Base-by-base conservation (phyloP, 2,329 filamentous ascomycete genomes). In the Colletotrichum somersetense region DNA sequence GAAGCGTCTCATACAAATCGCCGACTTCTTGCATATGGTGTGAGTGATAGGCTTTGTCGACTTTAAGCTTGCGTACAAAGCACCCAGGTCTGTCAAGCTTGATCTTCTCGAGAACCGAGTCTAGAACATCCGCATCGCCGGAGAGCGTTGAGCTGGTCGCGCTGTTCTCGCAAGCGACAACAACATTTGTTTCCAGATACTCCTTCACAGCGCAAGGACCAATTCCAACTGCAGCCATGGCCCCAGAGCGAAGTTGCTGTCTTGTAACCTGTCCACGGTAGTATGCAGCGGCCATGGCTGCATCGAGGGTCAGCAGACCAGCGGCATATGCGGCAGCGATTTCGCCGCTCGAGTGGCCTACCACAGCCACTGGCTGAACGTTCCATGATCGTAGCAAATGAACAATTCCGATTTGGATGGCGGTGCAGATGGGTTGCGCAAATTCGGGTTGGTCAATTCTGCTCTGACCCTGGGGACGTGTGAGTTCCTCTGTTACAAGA, bases 301-400 rank as follows among this genome's bases (percentile, higher is more conserved):
- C 79, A 12, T 77, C 68, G 0, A 77, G 73, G 0, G 80, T 77
- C 8, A 86, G 69, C 2, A 75, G 65, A 3, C 83, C 81, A 1
- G 80, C 77, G 0, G 83, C 81, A 62, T 85, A 85, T 0, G 84
- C 83, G 1, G 83, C 85, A 0, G 80, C 83, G 42, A 86, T 84
- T 72, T 86, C 85, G 2, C 85, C 85, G 8, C 76, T 79, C 0
- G 82, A 84, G 66, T 86, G 85, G 0, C 84, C 84, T 3, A 84
- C 78, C 0, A 83, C 80, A 1, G 77, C 79, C 11, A 73, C 33
- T 0, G 82, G 80, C 2, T 48, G 59, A 42, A 86, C 69, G 0
- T 79, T 77, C 66, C 77, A 78, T 0, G 73, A 66, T 0, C 52
- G 42, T 1, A 87, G 78, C 0, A 83, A 73, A 20, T 85, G 79